Percentiles rank a stretch among this genome's conserved stretches.
Conservation (phyloP, 306 rosid species). For the Ammopiptanthus mongolicus region DNA sequence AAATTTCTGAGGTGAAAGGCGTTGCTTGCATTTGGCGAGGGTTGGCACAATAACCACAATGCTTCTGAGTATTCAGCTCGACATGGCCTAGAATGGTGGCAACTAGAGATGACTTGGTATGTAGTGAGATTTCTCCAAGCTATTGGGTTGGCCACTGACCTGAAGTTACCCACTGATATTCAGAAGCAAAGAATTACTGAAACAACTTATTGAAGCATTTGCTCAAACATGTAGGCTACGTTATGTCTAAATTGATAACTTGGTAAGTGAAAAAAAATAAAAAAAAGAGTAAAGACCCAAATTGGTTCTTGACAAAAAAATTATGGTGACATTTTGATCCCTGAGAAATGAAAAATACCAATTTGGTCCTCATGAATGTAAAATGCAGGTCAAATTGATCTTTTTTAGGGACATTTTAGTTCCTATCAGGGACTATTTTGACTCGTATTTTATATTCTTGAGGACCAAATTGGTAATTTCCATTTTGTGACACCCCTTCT, state of each 20-base stretch:
- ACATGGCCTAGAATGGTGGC: conserved; percentile 94
- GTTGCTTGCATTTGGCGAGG: conserved; percentile 82
- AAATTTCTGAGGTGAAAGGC: conserved; percentile 70
- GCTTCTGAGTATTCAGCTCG: conserved; percentile 90
- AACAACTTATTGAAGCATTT: not conserved
- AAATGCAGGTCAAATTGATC: no score
- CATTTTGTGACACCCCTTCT: no score
- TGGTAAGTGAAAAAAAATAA: not conserved
- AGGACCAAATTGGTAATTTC: no score
- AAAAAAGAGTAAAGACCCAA: no score
- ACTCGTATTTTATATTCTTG: no score
- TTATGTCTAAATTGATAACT: not conserved
- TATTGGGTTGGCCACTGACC: conserved; percentile 71
- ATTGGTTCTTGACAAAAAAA: no score
- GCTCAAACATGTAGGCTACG: not conserved
- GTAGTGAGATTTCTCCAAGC: conserved; percentile 62
- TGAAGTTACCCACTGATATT: conserved; percentile 50
- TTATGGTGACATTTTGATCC: no score
- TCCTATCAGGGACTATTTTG: no score
- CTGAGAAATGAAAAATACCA: no score
- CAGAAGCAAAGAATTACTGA: conserved; percentile 54
- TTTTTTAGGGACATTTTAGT: no score
- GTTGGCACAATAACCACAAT: conserved; percentile 95
- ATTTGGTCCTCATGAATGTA: no score
- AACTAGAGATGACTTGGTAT: conserved; percentile 85